Percentiles rank a stretch among this genome's conserved stretches.
Evolutionary conservation across 78 protist species (phyloP).

Genomic region (Dictyostelium firmibasis): DNA sequence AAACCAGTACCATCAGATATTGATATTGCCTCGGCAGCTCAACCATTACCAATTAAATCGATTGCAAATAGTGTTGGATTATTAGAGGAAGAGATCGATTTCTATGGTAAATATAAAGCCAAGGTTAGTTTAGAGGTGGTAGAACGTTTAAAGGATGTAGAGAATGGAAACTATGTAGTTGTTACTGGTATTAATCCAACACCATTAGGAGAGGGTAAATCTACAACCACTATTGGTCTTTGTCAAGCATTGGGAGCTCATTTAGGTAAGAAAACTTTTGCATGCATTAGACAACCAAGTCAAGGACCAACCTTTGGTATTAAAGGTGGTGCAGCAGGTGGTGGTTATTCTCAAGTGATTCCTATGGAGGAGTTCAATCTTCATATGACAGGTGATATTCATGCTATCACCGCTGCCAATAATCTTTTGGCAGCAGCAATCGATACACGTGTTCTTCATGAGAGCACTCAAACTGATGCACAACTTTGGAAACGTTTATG

Average conservation of each 20-base stretch:
- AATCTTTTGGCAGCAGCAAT: conserved; percentile 97
- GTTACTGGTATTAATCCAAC: conserved; percentile 98
- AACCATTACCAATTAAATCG: conserved; percentile 70
- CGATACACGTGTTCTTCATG: conserved; percentile 97
- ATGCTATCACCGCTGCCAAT: conserved; percentile 99
- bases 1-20: conserved; percentile 90
- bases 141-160: conserved; percentile 72
- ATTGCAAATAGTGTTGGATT: conserved; percentile 78
- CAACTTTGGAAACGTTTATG: conserved; percentile 86
- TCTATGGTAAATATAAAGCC: conserved; percentile 91
- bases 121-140: conserved; percentile 80
- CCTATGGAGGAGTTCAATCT: conserved; percentile 99
- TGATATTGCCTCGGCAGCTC: conserved; percentile 88
- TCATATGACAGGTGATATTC: conserved; percentile 98
- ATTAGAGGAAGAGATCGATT: conserved; percentile 67
- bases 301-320: conserved; percentile 98
- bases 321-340: conserved; percentile 98
- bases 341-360: conserved; percentile 94
- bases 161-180: conserved; percentile 94
- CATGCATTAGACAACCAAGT: conserved; percentile 97
- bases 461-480: conserved; percentile 91
- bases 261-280: conserved; percentile 79
- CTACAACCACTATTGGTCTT: conserved; percentile 97
- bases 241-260: conserved; percentile 98
- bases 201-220: conserved; percentile 98